Evolutionary conservation across 352 stramenopile genomes (phyloP).

Genomic region (Globisporangium recalcitrans): DNA sequence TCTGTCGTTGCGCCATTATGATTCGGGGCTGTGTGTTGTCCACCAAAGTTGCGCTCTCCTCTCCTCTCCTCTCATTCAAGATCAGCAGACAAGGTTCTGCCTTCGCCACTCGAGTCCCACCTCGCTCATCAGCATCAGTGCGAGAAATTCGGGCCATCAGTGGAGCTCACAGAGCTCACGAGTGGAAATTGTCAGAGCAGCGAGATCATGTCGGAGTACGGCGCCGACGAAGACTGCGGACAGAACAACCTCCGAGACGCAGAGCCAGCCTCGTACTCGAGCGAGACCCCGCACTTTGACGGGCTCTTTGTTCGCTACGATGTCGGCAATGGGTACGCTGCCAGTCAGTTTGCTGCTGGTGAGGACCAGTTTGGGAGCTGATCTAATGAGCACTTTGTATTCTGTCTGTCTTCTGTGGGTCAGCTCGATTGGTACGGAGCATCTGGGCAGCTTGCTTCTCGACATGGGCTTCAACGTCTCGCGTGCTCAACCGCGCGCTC

Average conservation of each 20-base stretch:
- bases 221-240: constrained; percentile 21
- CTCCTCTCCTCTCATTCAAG: not conserved
- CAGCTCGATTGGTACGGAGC: constrained; percentile 52
- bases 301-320: constrained; percentile 49
- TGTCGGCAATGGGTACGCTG: constrained; percentile 27
- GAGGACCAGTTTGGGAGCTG: not conserved
- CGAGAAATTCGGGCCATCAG: not conserved
- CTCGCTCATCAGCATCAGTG: not conserved
- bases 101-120: not conserved
- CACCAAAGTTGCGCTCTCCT: too few species aligned
- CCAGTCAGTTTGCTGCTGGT: too few species aligned
- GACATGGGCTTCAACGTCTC: constrained; percentile 66
- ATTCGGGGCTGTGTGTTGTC: not conserved
- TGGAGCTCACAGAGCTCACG: not conserved
- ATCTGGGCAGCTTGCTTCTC: constrained; percentile 50
- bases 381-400: not conserved
- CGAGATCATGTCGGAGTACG: constrained; percentile 22
- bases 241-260: constrained; percentile 16
- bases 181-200: not conserved
- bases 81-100: not conserved
- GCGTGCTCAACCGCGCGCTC: constrained; percentile 46
- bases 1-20: not conserved
- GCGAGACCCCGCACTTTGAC: constrained; percentile 66
- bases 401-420: not conserved
- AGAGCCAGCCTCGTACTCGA: constrained; percentile 25